Conservation (phyloP, 257 asterid genomes). For the Fraxinus excelsior region DNA sequence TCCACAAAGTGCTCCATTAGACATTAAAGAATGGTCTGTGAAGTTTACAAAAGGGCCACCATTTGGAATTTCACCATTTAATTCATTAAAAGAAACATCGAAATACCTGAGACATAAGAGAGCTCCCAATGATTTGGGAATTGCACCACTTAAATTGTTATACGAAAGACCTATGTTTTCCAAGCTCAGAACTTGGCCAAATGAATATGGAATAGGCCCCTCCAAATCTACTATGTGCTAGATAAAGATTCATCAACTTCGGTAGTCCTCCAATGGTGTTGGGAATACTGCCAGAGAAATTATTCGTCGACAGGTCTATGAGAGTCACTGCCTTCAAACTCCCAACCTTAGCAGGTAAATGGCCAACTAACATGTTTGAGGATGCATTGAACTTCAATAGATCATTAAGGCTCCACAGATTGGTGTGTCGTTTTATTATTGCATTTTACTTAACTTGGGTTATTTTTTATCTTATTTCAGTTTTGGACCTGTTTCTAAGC, state of each 20-base stretch:
- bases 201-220: conserved; percentile 32
- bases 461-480: too few species aligned
- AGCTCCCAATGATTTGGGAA: conserved; percentile 33
- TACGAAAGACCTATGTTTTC: conserved; percentile 27
- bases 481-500: too few species aligned
- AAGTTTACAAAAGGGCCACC: conserved; percentile 21
- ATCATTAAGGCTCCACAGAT: conserved; percentile 28
- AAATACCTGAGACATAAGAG: conserved; percentile 6
- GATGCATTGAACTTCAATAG: conserved; percentile 25
- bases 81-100: conserved; percentile 19
- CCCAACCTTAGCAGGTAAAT: conserved; percentile 22
- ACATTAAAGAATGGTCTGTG: conserved; percentile 10
- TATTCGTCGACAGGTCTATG: conserved; percentile 33
- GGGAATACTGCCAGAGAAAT: conserved; percentile 31
- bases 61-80: conserved; percentile 21
- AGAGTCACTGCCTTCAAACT: conserved; percentile 5
- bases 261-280: conserved; percentile 23
- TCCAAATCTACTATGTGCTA: conserved; percentile 26
- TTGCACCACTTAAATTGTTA: conserved; percentile 29
- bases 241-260: conserved; percentile 17
- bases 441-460: too few species aligned
- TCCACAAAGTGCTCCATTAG: conserved; percentile 24
- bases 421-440: too few species aligned
- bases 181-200: conserved; percentile 20
- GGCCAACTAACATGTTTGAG: conserved; percentile 30